Conservation (phyloP, 192 early-diverging fungal genomes). For the Coemansia sp. region DNA sequence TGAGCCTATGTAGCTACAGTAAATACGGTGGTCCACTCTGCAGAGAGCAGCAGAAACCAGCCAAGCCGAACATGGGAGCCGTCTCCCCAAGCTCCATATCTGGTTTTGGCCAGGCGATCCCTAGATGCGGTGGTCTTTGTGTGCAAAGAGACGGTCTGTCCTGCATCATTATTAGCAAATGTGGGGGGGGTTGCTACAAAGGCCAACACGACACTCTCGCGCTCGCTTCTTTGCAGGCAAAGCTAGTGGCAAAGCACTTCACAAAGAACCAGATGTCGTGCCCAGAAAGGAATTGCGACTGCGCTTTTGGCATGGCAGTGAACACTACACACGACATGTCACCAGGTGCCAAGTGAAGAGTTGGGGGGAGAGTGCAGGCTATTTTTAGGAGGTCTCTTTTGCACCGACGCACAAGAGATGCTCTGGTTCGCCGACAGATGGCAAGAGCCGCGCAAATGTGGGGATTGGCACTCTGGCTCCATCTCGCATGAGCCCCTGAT, state of each 20-base stretch:
- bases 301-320: neutral
- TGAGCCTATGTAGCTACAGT: too few species aligned
- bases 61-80: too few species aligned
- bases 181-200: neutral
- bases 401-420: neutral
- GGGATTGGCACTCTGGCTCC: neutral
- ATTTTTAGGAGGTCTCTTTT: neutral
- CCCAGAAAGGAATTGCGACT: neutral
- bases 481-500: neutral
- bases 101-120: too few species aligned
- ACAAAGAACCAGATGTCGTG: neutral
- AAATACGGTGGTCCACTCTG: too few species aligned
- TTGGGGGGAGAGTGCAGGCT: neutral
- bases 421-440: neutral
- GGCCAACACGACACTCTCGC: neutral
- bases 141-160: constrained; percentile 1
- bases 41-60: too few species aligned
- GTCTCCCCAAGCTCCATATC: too few species aligned
- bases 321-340: neutral
- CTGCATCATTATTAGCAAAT: neutral
- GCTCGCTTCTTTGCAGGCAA: neutral
- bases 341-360: constrained; percentile 8
- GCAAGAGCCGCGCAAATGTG: neutral
- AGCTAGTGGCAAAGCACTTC: too few species aligned
- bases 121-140: neutral